A percentile compares a stretch with the other conserved stretches of the same genome.
phyloP scores from a whole-genome alignment of 83 land plant genomes.

The Picea mariana region DNA sequence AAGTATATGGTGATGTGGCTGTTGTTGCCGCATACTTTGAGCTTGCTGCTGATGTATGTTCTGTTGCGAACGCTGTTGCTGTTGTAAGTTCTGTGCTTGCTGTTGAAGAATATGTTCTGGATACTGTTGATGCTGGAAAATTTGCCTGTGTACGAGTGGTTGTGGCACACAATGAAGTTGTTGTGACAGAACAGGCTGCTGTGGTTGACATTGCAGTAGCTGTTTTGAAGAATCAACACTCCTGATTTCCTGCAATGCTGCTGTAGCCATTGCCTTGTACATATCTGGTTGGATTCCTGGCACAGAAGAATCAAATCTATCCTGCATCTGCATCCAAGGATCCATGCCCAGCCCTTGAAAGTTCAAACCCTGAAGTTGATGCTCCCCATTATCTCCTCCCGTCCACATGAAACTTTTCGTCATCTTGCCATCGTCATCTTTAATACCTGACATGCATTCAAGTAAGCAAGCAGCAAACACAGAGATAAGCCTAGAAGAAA shows the following conservation, averaged over 20 bases:
- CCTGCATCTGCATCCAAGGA: constrained; percentile 44
- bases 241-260: constrained; percentile 31
- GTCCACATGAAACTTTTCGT: constrained; percentile 29
- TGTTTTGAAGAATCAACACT: constrained; percentile 30
- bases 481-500: too few relatives aligned
- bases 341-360: constrained; percentile 35
- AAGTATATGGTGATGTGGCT: constrained; percentile 4
- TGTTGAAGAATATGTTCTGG: constrained; percentile 1
- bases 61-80: constrained; percentile 3
- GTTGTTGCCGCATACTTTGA: constrained; percentile 1
- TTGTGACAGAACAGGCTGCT: constrained; percentile 9
- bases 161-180: constrained; percentile 9
- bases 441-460: neutral
- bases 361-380: constrained; percentile 33
- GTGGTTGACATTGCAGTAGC: constrained; percentile 29
- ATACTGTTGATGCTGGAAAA: constrained; percentile 2
- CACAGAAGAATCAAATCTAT: constrained; percentile 30
- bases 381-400: constrained; percentile 33
- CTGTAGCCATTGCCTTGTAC: constrained; percentile 43
- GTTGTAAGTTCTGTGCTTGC: neutral
- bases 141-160: constrained; percentile 24
- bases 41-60: neutral
- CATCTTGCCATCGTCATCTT: neutral
- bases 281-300: constrained; percentile 33
- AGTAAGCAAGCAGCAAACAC: too few relatives aligned